phyloP scores from a whole-genome alignment of 352 stramenopile genomes.

The Phytophthora aleatoria region DNA sequence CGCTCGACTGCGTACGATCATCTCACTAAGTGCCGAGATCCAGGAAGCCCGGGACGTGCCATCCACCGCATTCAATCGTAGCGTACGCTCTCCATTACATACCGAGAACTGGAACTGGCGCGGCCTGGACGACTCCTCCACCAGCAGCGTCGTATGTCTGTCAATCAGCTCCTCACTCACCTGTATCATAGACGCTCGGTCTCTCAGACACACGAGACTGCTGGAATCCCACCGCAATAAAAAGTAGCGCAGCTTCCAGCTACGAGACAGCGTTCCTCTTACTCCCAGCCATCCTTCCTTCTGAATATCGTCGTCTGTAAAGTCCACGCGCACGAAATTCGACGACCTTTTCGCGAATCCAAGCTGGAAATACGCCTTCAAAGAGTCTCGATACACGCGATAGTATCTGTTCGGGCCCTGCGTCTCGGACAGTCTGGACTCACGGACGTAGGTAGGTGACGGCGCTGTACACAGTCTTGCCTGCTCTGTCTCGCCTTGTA shows the following conservation, averaged over 20 bases:
- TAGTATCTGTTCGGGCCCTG: constrained; percentile 51
- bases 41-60: constrained; percentile 56
- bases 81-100: constrained; percentile 67
- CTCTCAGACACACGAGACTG: constrained; percentile 76
- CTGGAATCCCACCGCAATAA: constrained; percentile 71
- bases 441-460: constrained; percentile 1
- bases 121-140: constrained; percentile 63
- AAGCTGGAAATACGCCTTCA: constrained; percentile 69
- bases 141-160: constrained; percentile 69
- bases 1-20: constrained; percentile 78
- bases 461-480: not conserved
- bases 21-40: constrained; percentile 78
- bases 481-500: constrained; percentile 3
- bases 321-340: constrained; percentile 65
- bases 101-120: constrained; percentile 86
- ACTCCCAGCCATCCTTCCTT: constrained; percentile 82
- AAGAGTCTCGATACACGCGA: constrained; percentile 64
- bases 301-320: constrained; percentile 70
- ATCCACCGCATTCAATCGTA: constrained; percentile 79
- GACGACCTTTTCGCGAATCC: constrained; percentile 42
- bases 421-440: constrained; percentile 6
- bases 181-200: constrained; percentile 73
- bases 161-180: constrained; percentile 75
- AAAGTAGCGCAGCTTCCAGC: constrained; percentile 88
- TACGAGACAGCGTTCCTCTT: constrained; percentile 67